Percentiles rank a stretch among this genome's conserved stretches.
phyloP scores from a whole-genome alignment of 1,284 basidiomycete species.

The Boletellus deceptivus region DNA sequence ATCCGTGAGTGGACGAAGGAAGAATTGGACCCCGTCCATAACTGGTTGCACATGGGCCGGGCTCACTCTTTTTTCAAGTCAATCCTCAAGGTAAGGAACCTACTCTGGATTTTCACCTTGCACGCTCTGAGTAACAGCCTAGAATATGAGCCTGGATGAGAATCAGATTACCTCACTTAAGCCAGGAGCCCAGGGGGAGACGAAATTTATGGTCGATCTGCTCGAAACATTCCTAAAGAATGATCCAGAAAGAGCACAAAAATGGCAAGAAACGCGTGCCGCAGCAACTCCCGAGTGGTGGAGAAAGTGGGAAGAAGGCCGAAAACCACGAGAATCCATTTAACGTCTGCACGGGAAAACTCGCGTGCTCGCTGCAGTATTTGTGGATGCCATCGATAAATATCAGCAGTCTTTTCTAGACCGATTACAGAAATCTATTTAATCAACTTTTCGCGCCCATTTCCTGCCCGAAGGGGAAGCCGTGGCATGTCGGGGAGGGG shows the following conservation, averaged over 20 bases:
- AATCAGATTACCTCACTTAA: conserved; percentile 11
- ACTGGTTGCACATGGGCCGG: conserved; percentile 23
- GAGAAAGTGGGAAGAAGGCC: conserved; percentile 30
- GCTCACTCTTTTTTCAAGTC: conserved; percentile 22
- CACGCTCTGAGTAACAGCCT: conserved; percentile 1
- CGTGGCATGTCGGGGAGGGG: conserved; percentile 38
- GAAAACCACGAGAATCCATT: conserved; percentile 11
- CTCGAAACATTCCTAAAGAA: conserved; percentile 29
- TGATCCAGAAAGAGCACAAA: conserved; percentile 20
- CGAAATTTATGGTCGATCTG: conserved; percentile 18
- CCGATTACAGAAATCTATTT: conserved; percentile 17
- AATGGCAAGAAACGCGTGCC: conserved; percentile 27
- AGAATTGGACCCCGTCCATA: conserved; percentile 31
- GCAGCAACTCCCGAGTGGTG: conserved; percentile 28
- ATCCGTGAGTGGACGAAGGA: conserved; percentile 36
- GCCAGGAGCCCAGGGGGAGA: conserved; percentile 11
- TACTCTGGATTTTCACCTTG: background rate
- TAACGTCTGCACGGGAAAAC: conserved; percentile 1
- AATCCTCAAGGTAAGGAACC: conserved; percentile 24
- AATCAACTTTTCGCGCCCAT: conserved; percentile 73
- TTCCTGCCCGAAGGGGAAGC: conserved; percentile 51
- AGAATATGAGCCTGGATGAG: conserved; percentile 25
- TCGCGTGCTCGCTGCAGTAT: background rate
- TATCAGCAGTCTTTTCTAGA: conserved; percentile 12
- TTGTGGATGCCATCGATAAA: conserved; percentile 13